Evolutionary conservation across 2,329 filamentous ascomycete species (phyloP).

Genomic region (Ploettnerulaceae sp.): DNA sequence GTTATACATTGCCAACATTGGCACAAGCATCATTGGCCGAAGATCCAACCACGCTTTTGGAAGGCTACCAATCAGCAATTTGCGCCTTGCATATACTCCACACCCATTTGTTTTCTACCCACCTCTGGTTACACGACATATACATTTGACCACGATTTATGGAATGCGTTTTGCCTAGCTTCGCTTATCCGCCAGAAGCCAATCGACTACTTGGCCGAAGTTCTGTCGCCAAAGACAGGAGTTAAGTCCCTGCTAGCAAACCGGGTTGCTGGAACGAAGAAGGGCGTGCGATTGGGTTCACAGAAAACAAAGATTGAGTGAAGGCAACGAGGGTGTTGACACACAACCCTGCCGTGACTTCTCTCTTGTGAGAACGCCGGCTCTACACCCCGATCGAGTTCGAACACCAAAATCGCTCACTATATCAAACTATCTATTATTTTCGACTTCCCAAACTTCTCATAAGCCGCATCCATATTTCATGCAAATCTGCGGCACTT

Average conservation of each 20-base stretch:
- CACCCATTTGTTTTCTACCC: background rate
- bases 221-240: background rate
- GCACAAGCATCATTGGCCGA: background rate
- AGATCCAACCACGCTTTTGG: background rate
- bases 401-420: too few relatives aligned
- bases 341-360: too few relatives aligned
- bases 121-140: background rate
- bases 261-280: conserved; percentile 1
- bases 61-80: background rate
- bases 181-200: conserved; percentile 1
- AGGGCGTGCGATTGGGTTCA: background rate
- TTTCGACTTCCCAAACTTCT: too few relatives aligned
- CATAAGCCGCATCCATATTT: too few relatives aligned
- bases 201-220: background rate
- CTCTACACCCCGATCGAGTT: too few relatives aligned
- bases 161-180: background rate
- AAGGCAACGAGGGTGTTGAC: background rate
- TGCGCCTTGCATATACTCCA: background rate
- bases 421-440: too few relatives aligned
- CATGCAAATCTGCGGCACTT: background rate
- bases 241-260: background rate
- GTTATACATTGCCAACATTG: too few relatives aligned
- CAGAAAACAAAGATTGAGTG: background rate
- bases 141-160: background rate
- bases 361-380: too few relatives aligned